phyloP scores from a whole-genome alignment of 2,329 filamentous ascomycete genomes.

The Calonectria ilicicola region DNA sequence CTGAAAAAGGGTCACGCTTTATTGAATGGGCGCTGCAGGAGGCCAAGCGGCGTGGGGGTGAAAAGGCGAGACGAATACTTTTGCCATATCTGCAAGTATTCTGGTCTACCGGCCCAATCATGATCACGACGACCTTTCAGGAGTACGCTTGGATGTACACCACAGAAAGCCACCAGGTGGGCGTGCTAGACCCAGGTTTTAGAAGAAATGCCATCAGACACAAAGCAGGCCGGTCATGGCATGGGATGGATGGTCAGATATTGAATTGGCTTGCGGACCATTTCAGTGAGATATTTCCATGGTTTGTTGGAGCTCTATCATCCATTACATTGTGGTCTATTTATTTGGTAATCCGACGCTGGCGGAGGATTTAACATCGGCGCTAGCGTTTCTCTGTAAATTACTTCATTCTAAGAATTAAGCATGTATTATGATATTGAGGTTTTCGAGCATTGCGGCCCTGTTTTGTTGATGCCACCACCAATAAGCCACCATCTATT shows the following conservation, averaged over 20 bases:
- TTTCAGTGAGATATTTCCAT: background rate
- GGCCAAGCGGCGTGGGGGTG: background rate
- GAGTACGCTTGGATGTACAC: background rate
- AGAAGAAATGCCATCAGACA: background rate
- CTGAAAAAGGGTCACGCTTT: background rate
- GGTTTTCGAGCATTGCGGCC: too few species aligned
- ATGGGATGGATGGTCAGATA: background rate
- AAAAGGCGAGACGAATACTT: background rate
- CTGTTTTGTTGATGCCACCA: too few species aligned
- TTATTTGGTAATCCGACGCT: background rate
- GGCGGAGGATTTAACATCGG: background rate
- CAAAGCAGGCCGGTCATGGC: background rate
- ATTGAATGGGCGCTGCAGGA: background rate
- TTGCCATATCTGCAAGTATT: background rate
- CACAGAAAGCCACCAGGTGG: background rate
- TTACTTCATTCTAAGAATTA: background rate
- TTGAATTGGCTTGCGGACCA: background rate
- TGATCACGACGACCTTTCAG: background rate
- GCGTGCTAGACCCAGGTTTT: background rate
- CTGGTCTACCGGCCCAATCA: background rate
- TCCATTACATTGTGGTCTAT: background rate
- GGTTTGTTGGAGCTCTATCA: background rate
- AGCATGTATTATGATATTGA: background rate
- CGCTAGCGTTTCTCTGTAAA: background rate
- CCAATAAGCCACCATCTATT: too few species aligned